phyloP scores from a whole-genome alignment of 805 yeast genomes.

The Middelhovenomyces tepae region DNA sequence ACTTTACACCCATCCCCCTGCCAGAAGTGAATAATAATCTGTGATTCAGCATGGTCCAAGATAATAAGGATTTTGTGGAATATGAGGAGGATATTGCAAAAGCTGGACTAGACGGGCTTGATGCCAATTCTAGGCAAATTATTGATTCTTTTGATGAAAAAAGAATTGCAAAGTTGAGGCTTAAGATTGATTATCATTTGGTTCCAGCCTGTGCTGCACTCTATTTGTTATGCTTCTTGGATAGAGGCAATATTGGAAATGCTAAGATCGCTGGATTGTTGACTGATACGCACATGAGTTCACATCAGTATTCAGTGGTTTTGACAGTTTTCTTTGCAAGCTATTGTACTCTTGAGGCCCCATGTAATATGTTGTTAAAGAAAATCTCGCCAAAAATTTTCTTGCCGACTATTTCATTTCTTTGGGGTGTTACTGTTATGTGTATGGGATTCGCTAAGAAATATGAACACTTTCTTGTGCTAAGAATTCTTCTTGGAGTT shows the following conservation, averaged over 20 bases:
- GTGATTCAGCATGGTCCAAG: no score
- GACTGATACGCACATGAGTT: conserved; percentile 15
- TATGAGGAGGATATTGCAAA: no score
- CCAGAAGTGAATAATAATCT: no score
- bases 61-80: no score
- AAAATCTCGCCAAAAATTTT: conserved; percentile 44
- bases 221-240: conserved; percentile 26
- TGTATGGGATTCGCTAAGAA: conserved; percentile 23
- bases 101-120: no score
- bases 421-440: conserved; percentile 30
- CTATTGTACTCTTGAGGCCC: conserved; percentile 28
- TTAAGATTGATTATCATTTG: neutral
- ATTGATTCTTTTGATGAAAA: neutral
- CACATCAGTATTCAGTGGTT: conserved; percentile 35
- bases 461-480: conserved; percentile 32
- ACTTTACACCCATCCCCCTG: no score
- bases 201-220: conserved; percentile 2
- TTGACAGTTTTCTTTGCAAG: conserved; percentile 27
- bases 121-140: neutral
- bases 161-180: neutral
- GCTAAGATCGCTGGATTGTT: conserved; percentile 46
- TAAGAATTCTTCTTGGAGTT: conserved; percentile 29
- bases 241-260: conserved; percentile 51
- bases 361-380: conserved; percentile 20
- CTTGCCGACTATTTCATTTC: conserved; percentile 17